A percentile compares a stretch with the other conserved stretches of the same genome.
Evolutionary conservation across 805 yeast genomes (phyloP).

Genomic region (Gaillardinia entomophila): DNA sequence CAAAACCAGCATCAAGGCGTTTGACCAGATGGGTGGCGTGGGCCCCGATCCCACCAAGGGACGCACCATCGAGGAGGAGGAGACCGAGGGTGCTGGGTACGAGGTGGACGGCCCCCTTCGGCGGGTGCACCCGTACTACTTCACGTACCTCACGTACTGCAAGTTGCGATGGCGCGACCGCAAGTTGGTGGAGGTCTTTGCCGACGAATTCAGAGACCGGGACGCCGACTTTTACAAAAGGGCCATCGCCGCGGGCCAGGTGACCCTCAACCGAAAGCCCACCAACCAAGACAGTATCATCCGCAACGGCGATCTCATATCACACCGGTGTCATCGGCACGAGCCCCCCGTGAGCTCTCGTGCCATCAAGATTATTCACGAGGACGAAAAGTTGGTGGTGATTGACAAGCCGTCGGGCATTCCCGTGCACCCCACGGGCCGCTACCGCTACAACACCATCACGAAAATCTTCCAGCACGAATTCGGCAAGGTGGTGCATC

Average conservation of each 20-base stretch:
- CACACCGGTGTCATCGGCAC: constrained; percentile 78
- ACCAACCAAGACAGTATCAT: constrained; percentile 64
- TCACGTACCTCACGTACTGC: constrained; percentile 86
- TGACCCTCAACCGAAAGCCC: constrained; percentile 59
- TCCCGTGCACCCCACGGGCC: constrained; percentile 94
- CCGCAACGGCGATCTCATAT: constrained; percentile 75
- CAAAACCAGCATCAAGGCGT: constrained; percentile 36
- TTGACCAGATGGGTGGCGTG: constrained; percentile 34
- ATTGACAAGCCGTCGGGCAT: constrained; percentile 93
- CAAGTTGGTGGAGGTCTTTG: constrained; percentile 73
- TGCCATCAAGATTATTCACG: constrained; percentile 60
- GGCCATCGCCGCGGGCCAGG: constrained; percentile 54
- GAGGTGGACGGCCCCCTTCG: constrained; percentile 56
- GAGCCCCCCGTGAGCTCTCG: constrained; percentile 76
- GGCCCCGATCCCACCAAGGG: constrained; percentile 6
- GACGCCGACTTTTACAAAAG: constrained; percentile 59
- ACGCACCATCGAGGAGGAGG: constrained; percentile 47
- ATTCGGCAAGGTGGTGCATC: constrained; percentile 58
- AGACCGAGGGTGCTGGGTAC: constrained; percentile 54
- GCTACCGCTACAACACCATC: constrained; percentile 68
- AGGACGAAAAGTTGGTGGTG: constrained; percentile 71
- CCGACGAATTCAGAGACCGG: constrained; percentile 78
- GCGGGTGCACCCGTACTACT: constrained; percentile 77
- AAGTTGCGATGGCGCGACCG: constrained; percentile 88
- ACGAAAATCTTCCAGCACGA: constrained; percentile 76